Conservation (phyloP, 2,329 filamentous ascomycete genomes). For the Curvularia hawaiiensis region DNA sequence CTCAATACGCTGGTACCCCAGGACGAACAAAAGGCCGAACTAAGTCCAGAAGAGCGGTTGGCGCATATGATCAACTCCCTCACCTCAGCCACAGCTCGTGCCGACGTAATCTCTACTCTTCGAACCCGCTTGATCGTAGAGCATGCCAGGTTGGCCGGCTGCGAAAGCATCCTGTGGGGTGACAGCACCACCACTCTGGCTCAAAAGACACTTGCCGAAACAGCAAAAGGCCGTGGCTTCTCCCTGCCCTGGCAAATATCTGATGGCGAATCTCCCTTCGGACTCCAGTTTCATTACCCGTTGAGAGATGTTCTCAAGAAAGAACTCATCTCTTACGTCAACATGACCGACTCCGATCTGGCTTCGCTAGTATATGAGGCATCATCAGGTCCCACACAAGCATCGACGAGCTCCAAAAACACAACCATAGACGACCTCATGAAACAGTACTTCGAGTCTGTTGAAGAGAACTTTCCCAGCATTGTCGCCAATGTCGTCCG, state of each 20-base stretch:
- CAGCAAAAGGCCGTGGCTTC: conserved; percentile 88
- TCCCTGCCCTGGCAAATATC: conserved; percentile 80
- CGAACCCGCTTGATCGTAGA: conserved; percentile 71
- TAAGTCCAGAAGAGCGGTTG: conserved; percentile 37
- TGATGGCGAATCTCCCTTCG: conserved; percentile 70
- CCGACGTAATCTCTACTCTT: conserved; percentile 75
- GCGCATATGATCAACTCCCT: conserved; percentile 65
- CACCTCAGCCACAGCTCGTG: conserved; percentile 73
- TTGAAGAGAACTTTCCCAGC: conserved; percentile 84
- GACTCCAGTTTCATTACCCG: conserved; percentile 73
- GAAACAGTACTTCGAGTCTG: conserved; percentile 82
- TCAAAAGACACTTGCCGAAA: conserved; percentile 82
- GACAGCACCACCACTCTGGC: conserved; percentile 88
- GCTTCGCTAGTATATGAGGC: conserved; percentile 44
- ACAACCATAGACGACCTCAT: conserved; percentile 92
- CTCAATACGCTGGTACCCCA: conserved; percentile 28
- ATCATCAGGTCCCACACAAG: conserved; percentile 31
- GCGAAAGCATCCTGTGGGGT: conserved; percentile 77
- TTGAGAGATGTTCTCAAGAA: conserved; percentile 83
- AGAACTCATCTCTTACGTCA: conserved; percentile 73
- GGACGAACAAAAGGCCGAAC: not conserved
- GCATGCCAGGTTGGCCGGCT: conserved; percentile 57
- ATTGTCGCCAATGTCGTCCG: conserved; percentile 95
- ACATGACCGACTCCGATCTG: conserved; percentile 60
- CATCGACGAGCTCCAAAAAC: conserved; percentile 69